A percentile compares a stretch with the other conserved stretches of the same genome.
These are phyloP conservation scores for Peziza echinospora DNA, from an alignment of 495 filamentous ascomycete species.

Conservation along the genomic window DNA sequence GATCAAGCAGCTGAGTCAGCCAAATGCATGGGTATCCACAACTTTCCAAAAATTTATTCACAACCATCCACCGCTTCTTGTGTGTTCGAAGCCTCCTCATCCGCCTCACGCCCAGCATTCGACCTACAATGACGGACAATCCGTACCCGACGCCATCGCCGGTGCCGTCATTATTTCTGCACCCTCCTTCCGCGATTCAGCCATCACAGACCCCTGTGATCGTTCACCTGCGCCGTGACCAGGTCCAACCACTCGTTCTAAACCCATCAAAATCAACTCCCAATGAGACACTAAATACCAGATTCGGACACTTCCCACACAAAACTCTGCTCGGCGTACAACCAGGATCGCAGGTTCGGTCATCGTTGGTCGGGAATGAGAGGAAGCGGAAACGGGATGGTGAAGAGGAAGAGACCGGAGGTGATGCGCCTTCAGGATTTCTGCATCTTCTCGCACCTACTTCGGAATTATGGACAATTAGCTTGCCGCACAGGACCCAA, in stretches of 20 bases:
- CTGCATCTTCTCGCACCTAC: slow-evolving; percentile 78
- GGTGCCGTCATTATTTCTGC: slow-evolving; percentile 9
- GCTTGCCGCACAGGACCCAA: slow-evolving; percentile 82
- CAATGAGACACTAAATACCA: slow-evolving; percentile 52
- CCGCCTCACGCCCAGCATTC: too few species aligned
- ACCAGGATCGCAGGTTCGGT: slow-evolving; percentile 80
- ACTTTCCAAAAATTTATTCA: too few species aligned
- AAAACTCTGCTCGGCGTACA: slow-evolving; percentile 57
- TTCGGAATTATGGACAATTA: slow-evolving; percentile 77
- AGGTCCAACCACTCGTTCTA: slow-evolving; percentile 52
- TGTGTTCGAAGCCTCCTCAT: too few species aligned
- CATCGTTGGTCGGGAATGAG: slow-evolving; percentile 42
- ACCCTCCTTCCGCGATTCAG: slow-evolving; percentile 6
- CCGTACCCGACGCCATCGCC: too few species aligned
- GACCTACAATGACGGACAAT: too few species aligned
- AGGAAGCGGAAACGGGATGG: slow-evolving; percentile 34
- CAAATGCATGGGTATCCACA: too few species aligned
- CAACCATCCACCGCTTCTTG: too few species aligned
- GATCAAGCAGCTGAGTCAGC: too few species aligned
- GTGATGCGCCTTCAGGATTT: slow-evolving; percentile 35
- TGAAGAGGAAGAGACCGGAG: slow-evolving; percentile 15
- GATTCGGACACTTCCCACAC: slow-evolving; percentile 90
- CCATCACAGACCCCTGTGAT: slow-evolving; percentile 26
- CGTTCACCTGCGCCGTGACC: slow-evolving; percentile 67
- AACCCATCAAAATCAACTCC: slow-evolving; percentile 10